These are phyloP conservation scores for Macrophomina tecta DNA, from an alignment of 2,329 filamentous ascomycete genomes.

Conservation along the genomic window DNA sequence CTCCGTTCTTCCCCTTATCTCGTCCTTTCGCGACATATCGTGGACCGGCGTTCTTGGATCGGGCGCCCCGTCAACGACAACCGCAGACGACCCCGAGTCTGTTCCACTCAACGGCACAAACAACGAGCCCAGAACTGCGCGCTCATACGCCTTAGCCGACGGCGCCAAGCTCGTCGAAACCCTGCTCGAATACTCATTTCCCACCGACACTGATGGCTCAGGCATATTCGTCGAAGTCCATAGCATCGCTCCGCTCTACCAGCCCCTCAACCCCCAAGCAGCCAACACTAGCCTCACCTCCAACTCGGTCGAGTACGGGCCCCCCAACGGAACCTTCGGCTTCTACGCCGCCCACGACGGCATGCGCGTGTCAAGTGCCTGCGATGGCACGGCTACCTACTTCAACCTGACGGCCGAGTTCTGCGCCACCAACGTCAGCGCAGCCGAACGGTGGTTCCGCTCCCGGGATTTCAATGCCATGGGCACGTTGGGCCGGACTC, in stretches of 20 bases:
- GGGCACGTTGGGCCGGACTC: conserved; percentile 31
- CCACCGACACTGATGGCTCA: conserved; percentile 24
- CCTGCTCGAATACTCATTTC: conserved; percentile 31
- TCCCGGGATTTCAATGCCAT: conserved; percentile 32
- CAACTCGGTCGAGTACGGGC: conserved; percentile 30
- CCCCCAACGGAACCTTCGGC: conserved; percentile 31
- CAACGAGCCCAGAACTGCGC: conserved; percentile 18
- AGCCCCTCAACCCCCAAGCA: conserved; percentile 10
- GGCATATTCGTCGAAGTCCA: conserved; percentile 34
- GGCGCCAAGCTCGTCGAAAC: conserved; percentile 23
- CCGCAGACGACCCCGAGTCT: neutral
- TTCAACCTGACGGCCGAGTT: conserved; percentile 36
- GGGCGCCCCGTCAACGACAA: neutral
- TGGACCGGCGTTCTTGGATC: conserved; percentile 7
- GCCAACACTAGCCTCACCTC: conserved; percentile 29
- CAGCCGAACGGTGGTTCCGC: conserved; percentile 31
- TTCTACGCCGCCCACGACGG: conserved; percentile 35
- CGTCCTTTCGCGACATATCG: conserved; percentile 21
- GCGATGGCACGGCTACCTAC: conserved; percentile 32
- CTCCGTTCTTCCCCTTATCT: conserved; percentile 16
- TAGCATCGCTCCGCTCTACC: conserved; percentile 26
- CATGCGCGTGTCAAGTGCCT: conserved; percentile 33
- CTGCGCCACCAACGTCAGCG: conserved; percentile 34
- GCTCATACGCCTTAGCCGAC: conserved; percentile 15
- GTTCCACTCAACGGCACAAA: conserved; percentile 20